A percentile compares a stretch with the other conserved stretches of the same genome.
phyloP scores from a whole-genome alignment of 2,329 filamentous ascomycete species.

The Parastagonospora nodorum region DNA sequence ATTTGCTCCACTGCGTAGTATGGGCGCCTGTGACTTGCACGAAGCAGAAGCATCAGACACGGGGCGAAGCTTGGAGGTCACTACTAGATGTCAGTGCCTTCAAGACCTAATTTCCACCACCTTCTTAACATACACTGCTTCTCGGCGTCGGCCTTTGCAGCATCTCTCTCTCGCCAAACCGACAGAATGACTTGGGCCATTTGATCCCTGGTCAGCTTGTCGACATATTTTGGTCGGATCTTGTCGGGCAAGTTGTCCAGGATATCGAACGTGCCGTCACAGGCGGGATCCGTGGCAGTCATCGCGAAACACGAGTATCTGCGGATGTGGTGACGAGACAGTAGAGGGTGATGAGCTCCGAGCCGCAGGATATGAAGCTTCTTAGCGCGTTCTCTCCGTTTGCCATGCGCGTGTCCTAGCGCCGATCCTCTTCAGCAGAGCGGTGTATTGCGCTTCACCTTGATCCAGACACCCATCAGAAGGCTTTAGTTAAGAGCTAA shows the following conservation, averaged over 20 bases:
- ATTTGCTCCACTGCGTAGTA: no score
- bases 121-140: neutral
- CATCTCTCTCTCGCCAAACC: neutral
- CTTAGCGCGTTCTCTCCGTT: neutral
- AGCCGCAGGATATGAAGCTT: no score
- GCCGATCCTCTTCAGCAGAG: neutral
- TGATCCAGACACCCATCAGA: no score
- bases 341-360: neutral
- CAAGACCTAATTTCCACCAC: neutral
- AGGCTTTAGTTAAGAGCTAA: no score
- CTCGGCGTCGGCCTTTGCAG: no score
- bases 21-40: no score
- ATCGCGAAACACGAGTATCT: neutral
- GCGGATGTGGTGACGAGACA: neutral
- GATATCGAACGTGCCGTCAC: neutral
- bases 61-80: no score
- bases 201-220: neutral
- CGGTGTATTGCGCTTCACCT: neutral
- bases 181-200: neutral
- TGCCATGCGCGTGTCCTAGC: neutral
- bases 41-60: no score
- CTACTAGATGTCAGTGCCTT: neutral
- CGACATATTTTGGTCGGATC: neutral
- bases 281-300: neutral
- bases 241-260: neutral